Evolutionary conservation across 2,329 filamentous ascomycete species (phyloP).

Genomic region (Lanzia echinophila): DNA sequence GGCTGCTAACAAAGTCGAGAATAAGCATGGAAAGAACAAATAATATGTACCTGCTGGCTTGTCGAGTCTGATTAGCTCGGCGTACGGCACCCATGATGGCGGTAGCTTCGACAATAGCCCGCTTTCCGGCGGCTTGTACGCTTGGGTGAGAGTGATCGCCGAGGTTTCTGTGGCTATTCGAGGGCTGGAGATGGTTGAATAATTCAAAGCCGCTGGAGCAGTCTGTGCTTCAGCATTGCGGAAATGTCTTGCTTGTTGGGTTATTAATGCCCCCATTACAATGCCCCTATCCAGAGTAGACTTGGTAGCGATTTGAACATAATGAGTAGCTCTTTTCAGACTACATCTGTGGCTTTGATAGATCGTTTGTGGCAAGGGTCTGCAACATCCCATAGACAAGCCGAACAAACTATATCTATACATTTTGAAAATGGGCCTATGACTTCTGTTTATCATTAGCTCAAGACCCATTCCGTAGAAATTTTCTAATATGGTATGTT

Average conservation of each 20-base stretch:
- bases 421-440: background rate
- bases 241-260: background rate
- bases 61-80: slow-evolving; percentile 72
- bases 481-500: too few species aligned
- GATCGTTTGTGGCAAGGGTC: slow-evolving; percentile 1
- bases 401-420: slow-evolving; percentile 7
- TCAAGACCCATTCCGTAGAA: too few species aligned
- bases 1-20: slow-evolving; percentile 75
- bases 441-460: background rate
- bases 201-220: background rate
- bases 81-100: slow-evolving; percentile 67
- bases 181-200: background rate
- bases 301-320: background rate
- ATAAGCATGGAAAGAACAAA: slow-evolving; percentile 78
- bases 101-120: slow-evolving; percentile 68
- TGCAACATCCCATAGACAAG: slow-evolving; percentile 11
- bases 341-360: background rate
- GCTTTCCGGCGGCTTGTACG: slow-evolving; percentile 49
- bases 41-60: slow-evolving; percentile 80
- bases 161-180: background rate
- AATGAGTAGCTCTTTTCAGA: background rate
- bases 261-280: background rate
- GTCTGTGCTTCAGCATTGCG: background rate
- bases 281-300: background rate
- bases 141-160: background rate